phyloP scores from a whole-genome alignment of 2,329 filamentous ascomycete genomes.

The Talaromyces sp. region DNA sequence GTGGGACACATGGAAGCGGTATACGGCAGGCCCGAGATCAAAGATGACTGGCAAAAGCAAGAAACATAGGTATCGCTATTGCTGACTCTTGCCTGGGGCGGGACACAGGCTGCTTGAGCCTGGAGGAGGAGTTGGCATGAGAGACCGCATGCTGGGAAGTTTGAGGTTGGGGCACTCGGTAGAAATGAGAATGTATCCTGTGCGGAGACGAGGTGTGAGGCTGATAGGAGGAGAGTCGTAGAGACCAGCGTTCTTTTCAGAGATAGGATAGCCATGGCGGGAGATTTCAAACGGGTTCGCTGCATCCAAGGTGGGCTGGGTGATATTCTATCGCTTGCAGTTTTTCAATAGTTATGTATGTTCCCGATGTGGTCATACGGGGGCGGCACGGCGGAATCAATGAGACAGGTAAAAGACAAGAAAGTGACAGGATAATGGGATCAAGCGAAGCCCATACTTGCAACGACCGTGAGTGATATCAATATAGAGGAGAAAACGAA shows the following conservation, averaged over 20 bases:
- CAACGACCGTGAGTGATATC: slow-evolving; percentile 1
- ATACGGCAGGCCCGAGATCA: slow-evolving; percentile 54
- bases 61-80: slow-evolving; percentile 53
- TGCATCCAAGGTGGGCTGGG: background rate
- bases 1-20: slow-evolving; percentile 58
- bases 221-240: background rate
- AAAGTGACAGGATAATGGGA: slow-evolving; percentile 5
- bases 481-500: background rate
- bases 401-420: background rate
- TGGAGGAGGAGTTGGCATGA: slow-evolving; percentile 59
- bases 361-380: background rate
- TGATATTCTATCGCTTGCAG: background rate
- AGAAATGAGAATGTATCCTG: slow-evolving; percentile 26
- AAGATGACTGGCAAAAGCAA: slow-evolving; percentile 68
- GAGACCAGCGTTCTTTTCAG: slow-evolving; percentile 2
- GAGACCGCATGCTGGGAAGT: slow-evolving; percentile 59
- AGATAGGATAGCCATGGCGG: slow-evolving; percentile 4
- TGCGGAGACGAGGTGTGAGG: background rate
- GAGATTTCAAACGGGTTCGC: background rate
- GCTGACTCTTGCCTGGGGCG: slow-evolving; percentile 48
- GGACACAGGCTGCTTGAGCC: slow-evolving; percentile 67
- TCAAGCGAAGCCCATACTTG: slow-evolving; percentile 3
- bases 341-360: background rate
- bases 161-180: slow-evolving; percentile 33
- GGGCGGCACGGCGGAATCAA: background rate